Base-by-base conservation (phyloP, 768 basidiomycete genomes). In the Termitomyces sp. region DNA sequence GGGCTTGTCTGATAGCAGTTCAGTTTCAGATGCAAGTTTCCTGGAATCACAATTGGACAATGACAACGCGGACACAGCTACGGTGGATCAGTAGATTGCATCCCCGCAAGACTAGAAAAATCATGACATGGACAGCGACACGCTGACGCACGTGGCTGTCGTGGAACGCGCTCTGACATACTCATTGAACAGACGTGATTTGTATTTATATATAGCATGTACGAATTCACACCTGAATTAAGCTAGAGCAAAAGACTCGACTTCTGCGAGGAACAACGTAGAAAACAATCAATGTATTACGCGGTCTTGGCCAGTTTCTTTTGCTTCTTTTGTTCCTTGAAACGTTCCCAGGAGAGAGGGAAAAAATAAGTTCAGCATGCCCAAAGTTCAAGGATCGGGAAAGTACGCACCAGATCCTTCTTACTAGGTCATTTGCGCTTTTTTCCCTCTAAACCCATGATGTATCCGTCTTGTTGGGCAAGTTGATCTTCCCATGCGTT, bases 281-380 rank as follows among this genome's bases (percentile, higher is more conserved):
- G 22, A 2, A 9, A 24, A 43, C 22, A n/a, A 32, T 22, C 6
- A n/a, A 13, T 39, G 37, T 27, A 39, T 18, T 39, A 93, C 9
- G 91, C 91, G 1, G 90, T 92, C 76, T 92, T 92, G 39, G 90
- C 89, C 9, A 92, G 84, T 73, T 92, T 93, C 76, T 92, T 92
- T 66, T 76, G 72, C 62, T 73, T 79, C 70, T 92, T 93, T 75
- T 90, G 86, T 67, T 92, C 88, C 67, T 87, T 90, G 70, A 88
- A 92, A 42, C 88, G 84, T 63, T 92, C 89, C 90, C 92, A 68
- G n/a, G n/a, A n/a, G n/a, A n/a, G n/a, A 44, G 62, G 53, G 22
- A 20, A 59, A 65, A 9, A 57, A 46, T 68, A 59, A 48, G 57
- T 22, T 41, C 20, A n/a, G n/a, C n/a, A 39, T 59, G 36, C 53